Percentiles rank a stretch among this genome's conserved stretches.
Evolutionary conservation across 768 basidiomycete species (phyloP).

Genomic region (Sarcodon sp.): DNA sequence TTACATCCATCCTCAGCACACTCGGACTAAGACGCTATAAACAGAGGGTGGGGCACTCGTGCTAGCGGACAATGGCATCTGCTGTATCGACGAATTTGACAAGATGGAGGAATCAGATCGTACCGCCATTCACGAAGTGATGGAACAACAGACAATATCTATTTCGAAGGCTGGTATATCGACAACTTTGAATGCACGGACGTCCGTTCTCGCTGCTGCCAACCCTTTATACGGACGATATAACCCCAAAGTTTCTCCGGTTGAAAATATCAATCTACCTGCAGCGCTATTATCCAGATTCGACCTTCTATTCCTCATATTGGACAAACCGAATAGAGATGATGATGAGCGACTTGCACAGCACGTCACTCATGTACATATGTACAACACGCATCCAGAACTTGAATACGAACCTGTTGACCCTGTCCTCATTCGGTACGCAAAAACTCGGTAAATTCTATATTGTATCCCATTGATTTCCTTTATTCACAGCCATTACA

Average conservation of each 20-base stretch:
- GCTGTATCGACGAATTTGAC: constrained; percentile 99
- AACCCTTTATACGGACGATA: constrained; percentile 98
- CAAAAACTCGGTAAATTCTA: not conserved
- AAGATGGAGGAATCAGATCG: constrained; percentile 99
- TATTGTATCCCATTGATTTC: constrained; percentile 1
- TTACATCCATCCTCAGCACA: not conserved
- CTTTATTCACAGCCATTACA: constrained; percentile 62
- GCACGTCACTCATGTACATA: constrained; percentile 97
- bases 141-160: constrained; percentile 99
- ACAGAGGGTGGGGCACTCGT: constrained; percentile 99
- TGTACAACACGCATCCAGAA: constrained; percentile 85
- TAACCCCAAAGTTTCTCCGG: constrained; percentile 94
- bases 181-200: constrained; percentile 94
- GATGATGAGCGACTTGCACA: constrained; percentile 93
- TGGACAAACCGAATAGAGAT: constrained; percentile 91
- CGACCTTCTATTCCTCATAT: constrained; percentile 90
- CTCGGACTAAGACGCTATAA: not conserved
- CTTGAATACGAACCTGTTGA: constrained; percentile 78
- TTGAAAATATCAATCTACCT: constrained; percentile 98
- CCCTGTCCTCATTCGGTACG: constrained; percentile 79
- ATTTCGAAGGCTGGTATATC: constrained; percentile 99
- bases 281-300: constrained; percentile 94
- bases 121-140: constrained; percentile 98
- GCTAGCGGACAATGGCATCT: constrained; percentile 97
- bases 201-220: constrained; percentile 94